Evolutionary conservation across 352 stramenopile genomes (phyloP).

Genomic region (Blastocystis sp.): DNA sequence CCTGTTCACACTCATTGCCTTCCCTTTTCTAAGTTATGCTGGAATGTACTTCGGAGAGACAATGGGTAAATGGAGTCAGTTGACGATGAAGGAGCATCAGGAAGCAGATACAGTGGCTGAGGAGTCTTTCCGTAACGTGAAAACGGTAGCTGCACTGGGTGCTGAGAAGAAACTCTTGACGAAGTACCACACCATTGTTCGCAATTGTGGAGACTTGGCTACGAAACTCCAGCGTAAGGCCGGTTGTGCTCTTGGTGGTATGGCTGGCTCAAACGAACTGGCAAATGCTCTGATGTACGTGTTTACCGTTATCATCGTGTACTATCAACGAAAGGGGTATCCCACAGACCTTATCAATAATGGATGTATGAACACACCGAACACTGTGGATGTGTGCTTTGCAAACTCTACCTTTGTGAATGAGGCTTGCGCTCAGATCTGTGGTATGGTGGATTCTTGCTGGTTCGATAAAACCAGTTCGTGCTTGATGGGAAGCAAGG

Average conservation of each 20-base stretch:
- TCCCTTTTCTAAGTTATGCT: constrained; percentile 13
- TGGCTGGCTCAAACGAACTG: constrained; percentile 64
- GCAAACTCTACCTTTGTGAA: neutral
- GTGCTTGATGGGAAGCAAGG: constrained; percentile 67
- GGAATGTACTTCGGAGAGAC: neutral
- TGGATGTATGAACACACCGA: neutral
- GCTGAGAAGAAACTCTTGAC: constrained; percentile 64
- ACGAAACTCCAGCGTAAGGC: constrained; percentile 54
- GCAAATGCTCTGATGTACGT: constrained; percentile 68
- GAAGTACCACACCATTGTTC: constrained; percentile 66
- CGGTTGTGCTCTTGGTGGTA: constrained; percentile 64
- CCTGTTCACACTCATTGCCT: neutral
- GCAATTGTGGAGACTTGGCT: neutral
- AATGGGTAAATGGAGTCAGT: constrained; percentile 18
- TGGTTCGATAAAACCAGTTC: neutral
- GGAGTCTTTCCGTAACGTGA: constrained; percentile 68
- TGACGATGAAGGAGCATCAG: constrained; percentile 26
- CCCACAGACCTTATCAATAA: neutral
- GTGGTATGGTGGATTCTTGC: neutral
- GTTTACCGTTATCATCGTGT: constrained; percentile 62
- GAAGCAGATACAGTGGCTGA: constrained; percentile 68
- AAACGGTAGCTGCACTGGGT: constrained; percentile 72
- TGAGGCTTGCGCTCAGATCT: neutral
- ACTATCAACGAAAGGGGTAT: constrained; percentile 18
- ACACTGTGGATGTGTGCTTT: constrained; percentile 43